A percentile compares a stretch with the other conserved stretches of the same genome.
These are phyloP conservation scores for Phalaenopsis hybrid DNA, from an alignment of 116 monocot genomes.

Conservation along the genomic window DNA sequence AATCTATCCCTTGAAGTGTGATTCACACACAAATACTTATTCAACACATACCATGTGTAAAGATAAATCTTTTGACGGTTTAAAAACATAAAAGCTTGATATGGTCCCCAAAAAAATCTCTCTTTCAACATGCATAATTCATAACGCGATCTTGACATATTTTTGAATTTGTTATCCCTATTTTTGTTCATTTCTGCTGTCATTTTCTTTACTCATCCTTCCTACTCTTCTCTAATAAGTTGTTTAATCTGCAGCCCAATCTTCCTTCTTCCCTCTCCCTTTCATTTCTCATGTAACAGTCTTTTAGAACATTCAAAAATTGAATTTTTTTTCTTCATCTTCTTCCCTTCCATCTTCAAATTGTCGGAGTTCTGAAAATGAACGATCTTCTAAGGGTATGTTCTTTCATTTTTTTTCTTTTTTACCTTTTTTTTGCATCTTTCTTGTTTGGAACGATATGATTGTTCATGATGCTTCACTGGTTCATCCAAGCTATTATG, in stretches of 20 bases:
- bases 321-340: not conserved
- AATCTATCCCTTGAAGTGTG: no score
- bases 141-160: no score
- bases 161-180: no score
- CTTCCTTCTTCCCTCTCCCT: not conserved
- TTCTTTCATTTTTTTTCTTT: not conserved
- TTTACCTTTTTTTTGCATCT: not conserved
- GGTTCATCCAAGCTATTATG: not conserved
- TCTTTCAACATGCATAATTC: not conserved
- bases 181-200: not conserved
- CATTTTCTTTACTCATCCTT: not conserved
- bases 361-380: not conserved
- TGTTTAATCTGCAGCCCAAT: not conserved
- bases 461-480: not conserved
- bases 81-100: not conserved
- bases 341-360: not conserved
- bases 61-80: not conserved
- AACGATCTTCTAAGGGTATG: conserved; percentile 9
- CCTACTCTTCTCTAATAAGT: not conserved
- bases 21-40: no score
- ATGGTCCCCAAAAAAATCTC: not conserved
- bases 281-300: not conserved
- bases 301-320: not conserved
- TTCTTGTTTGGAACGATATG: no score
- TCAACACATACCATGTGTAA: no score